Conservation (phyloP, 139 green algal genomes). For the Astrephomene gubernaculifera region DNA sequence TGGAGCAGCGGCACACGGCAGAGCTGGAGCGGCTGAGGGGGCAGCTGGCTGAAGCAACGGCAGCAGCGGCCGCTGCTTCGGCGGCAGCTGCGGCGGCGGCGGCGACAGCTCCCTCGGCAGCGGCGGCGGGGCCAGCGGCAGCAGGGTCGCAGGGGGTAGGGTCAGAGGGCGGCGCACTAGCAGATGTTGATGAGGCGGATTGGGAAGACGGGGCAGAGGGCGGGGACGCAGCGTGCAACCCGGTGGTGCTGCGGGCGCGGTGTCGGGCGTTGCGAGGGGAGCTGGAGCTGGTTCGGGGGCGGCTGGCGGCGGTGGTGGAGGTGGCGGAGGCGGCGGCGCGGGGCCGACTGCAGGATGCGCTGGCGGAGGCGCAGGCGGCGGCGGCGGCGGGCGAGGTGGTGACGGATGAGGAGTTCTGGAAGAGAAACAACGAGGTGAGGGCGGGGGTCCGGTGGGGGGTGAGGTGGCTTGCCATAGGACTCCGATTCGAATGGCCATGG, state of each 20-base stretch:
- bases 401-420: slow-evolving; percentile 5
- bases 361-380: slow-evolving; percentile 1
- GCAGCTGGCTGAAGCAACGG: background rate
- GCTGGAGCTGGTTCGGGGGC: background rate
- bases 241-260: background rate
- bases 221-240: no score
- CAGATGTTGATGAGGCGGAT: background rate
- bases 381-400: background rate
- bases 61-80: background rate
- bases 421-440: background rate
- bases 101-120: background rate
- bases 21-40: background rate
- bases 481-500: no score
- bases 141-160: background rate
- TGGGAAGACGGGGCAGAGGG: background rate
- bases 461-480: no score
- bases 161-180: background rate
- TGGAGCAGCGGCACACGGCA: background rate
- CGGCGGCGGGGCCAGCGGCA: background rate
- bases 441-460: background rate
- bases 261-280: slow-evolving; percentile 10
- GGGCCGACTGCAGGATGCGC: slow-evolving; percentile 3
- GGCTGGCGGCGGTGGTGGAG: background rate
- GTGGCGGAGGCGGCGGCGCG: slow-evolving; percentile 18
- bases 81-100: background rate